Base-by-base conservation (phyloP, 1,284 basidiomycete species). In the Trichosporon sp. region DNA sequence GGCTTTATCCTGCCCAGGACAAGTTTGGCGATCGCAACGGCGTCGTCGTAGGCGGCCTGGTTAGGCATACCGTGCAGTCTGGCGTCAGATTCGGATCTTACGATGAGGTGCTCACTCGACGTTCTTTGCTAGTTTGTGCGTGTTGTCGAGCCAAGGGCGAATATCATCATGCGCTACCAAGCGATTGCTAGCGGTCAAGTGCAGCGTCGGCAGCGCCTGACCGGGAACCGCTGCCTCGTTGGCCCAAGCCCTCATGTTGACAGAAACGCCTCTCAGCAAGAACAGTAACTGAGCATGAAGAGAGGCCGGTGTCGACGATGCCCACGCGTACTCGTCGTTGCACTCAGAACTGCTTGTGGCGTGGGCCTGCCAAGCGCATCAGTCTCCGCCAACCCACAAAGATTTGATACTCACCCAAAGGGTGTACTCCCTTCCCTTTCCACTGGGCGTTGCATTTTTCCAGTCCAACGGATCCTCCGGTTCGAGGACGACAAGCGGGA, bases 241-340 rank as follows among this genome's bases (percentile, higher is more conserved):
- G 0, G 68, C 25, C 81, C 81, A 83, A 0, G 70, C 65, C 29
- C 75, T 68, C 71, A 81, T 79, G 2, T 62, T 53, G 11, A 80
- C 73, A 0, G 68, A 62, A 4, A 77, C 67, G 6, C 75, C 71
- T 5, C 80, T 74, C 7, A 82, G 73, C 3, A 82, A 70, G 71
- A 82, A 78, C 11, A 82, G 70, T 0, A 82, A 75, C 64, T 82
- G 81, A 1, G 76, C 74, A 5, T 79, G 75, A 8, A 82, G 74
- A 15, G 73, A 79, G 1, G 74, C 66, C 2, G 81, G 78, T 5
- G 65, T 68, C 1, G 72, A 29, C 0, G 81, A 80, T 1, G 78
- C 75, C 80, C 80, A 81, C 5, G 67, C 23, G 5, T 60, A n/a
- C 11, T n/a, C 77, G 75, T 8, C 67, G 44, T 58, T 76, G 71